These are phyloP conservation scores for Pseudonitzschia delicatissima DNA, from an alignment of 108 stramenopile genomes.

Conservation along the genomic window DNA sequence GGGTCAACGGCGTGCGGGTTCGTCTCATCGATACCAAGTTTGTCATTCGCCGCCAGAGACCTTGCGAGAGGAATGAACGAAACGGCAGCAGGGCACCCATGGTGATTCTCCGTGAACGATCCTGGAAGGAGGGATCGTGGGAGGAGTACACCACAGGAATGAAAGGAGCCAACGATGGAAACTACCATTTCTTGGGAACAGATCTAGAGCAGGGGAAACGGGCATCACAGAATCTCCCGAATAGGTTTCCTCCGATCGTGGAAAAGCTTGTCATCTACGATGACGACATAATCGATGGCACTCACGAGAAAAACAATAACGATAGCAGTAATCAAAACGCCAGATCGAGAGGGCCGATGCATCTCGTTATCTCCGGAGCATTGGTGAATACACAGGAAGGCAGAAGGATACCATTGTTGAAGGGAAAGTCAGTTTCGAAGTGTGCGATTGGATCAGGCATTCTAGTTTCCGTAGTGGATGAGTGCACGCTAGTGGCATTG, in stretches of 20 bases:
- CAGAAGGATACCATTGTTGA: no score
- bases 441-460: no score
- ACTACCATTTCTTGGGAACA: neutral
- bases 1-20: conserved; percentile 3
- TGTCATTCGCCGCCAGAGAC: neutral
- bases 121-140: conserved; percentile 10
- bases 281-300: neutral
- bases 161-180: neutral
- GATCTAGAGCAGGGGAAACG: conserved; percentile 5
- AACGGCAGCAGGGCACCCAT: neutral
- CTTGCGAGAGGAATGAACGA: neutral
- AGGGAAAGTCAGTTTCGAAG: no score
- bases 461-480: neutral
- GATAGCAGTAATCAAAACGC: neutral
- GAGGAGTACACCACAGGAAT: neutral
- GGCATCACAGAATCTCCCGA: neutral
- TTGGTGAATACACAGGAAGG: no score
- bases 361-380: neutral
- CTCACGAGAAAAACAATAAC: neutral
- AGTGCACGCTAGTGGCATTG: neutral
- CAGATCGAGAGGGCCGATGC: neutral
- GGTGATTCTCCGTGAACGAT: conserved; percentile 3
- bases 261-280: neutral
- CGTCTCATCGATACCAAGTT: conserved; percentile 8
- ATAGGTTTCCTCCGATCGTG: neutral